Base-by-base conservation (phyloP, 331 rosid genomes). In the Malus hybrid region DNA sequence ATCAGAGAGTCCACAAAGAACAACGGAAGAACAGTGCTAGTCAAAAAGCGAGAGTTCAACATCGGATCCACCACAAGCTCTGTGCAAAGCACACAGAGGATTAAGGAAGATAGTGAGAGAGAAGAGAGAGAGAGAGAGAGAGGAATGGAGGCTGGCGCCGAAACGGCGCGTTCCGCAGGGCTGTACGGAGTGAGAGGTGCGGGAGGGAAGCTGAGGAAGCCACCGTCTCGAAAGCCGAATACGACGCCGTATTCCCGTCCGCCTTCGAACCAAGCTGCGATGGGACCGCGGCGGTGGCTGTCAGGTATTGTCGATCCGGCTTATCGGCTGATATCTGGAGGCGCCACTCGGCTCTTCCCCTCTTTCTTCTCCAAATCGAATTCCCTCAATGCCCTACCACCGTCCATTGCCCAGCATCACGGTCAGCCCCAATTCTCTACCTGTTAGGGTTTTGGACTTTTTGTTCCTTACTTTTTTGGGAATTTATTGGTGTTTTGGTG, bases 281-380 rank as follows among this genome's bases (percentile, higher is more conserved):
- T 61, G 8, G 81, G 67, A 5, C 28, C 60, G 61, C 65, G 82
- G 61, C 87, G 93, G 10, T 91, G 97, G 97, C 69, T 93, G 13
- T 89, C 93, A 4, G 89, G 79, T 67, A 77, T 93, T 16, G 96
- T 91, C 12, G 96, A 89, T 86, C 98, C 98, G 24, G 97, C 98
- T 6, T 86, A 79, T 70, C 97, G 87, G 34, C 83, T 93, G 72
- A 87, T 93, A 62, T 65, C 91, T 28, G 89, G 85, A 5, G 88
- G 96, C 24, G 96, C 97, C 68, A 83, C 88, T 2, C 87, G 80
- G 26, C 56, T 93, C 50, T 79, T 93, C 28, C 92, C 97, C 19
- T 87, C 86, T 11, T 79, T 87, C 62, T 87, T 91, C 75, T 82
- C 87, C 19, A 75, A 74, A 48, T 34, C 87, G 16, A 39, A 70